Base-by-base conservation (phyloP, 176 grass and related monocot genomes). In the Eleusine coracana region DNA sequence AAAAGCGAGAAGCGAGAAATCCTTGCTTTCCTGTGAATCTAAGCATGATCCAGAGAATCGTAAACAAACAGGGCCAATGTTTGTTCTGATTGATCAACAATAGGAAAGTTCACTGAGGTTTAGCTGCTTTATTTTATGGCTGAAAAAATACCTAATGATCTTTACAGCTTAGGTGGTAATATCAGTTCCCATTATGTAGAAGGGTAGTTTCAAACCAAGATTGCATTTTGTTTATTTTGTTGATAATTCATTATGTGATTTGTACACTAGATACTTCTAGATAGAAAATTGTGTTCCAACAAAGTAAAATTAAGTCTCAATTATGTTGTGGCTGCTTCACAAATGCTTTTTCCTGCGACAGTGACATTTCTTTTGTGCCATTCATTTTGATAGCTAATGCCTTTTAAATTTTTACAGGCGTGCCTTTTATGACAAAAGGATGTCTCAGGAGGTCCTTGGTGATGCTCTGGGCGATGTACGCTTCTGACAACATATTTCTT, bases 381-480 rank as follows among this genome's bases (percentile, higher is more conserved):
- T 49, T 64, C 34, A 66, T 78, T 36, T 7, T 37, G 49, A 54
- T 68, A n/a, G 8, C 15, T 76, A 71, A 66, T 63, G 14, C 1
- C 20, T 75, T 52, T 10, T 10, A 11, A 73, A 61, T 76, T 14
- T 46, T 68, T 85, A 71, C 76, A 97, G 91, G 2, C 91, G 89
- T 55, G 71, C 80, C 0, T 97, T 97, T 38, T 94, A 73, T 71
- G 94, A 97, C 68, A 97, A 92, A 79, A 97, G 92, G 27, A 91
- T 97, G 73, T 97, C 90, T n/a, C 92, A 97, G 86, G 92, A 97
- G 61, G 92, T 92, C 11, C 77, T 50, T 12, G 94, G 92, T 55
- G 92, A 92, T 87, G 85, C 90, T 68, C 92, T 97, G 45, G 92
- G 94, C 1, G 92, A 97, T 14, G 94, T 94, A 90, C 68, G 27